A percentile compares a stretch with the other conserved stretches of the same genome.
phyloP scores from a whole-genome alignment of 345 rosid genomes.

The Cardiospermum halicacabum region DNA sequence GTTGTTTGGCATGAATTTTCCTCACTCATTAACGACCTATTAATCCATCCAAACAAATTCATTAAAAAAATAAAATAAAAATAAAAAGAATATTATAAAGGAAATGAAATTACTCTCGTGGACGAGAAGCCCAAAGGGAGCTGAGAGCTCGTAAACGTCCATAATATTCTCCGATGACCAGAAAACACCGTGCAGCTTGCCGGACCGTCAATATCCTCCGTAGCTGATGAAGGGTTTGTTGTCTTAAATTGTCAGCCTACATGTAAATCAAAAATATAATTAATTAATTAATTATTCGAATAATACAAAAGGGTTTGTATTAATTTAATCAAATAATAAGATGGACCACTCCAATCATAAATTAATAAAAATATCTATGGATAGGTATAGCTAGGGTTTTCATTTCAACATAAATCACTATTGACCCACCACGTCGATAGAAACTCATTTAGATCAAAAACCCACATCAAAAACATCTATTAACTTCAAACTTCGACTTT shows the following conservation, averaged over 20 bases:
- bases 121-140: slow-evolving; percentile 87
- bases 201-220: slow-evolving; percentile 71
- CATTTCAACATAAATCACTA: slow-evolving; percentile 39
- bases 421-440: slow-evolving; percentile 44
- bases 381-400: slow-evolving; percentile 37
- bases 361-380: slow-evolving; percentile 3
- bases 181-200: slow-evolving; percentile 83
- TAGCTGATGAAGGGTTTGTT: slow-evolving; percentile 85
- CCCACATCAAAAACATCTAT: slow-evolving; percentile 27
- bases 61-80: too few species aligned
- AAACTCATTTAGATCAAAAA: slow-evolving; percentile 33
- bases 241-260: slow-evolving; percentile 94
- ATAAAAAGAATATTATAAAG: not conserved
- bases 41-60: too few species aligned
- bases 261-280: not conserved
- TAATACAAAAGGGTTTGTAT: slow-evolving; percentile 22
- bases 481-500: slow-evolving; percentile 7
- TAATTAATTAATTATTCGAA: too few species aligned
- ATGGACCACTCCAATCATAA: slow-evolving; percentile 34
- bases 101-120: slow-evolving; percentile 63
- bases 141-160: slow-evolving; percentile 86
- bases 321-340: slow-evolving; percentile 15
- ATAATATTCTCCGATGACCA: slow-evolving; percentile 84
- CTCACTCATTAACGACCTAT: slow-evolving; percentile 56
- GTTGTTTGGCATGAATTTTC: slow-evolving; percentile 81